Conservation (phyloP, 306 rosid species). For the Prunus mongolica region DNA sequence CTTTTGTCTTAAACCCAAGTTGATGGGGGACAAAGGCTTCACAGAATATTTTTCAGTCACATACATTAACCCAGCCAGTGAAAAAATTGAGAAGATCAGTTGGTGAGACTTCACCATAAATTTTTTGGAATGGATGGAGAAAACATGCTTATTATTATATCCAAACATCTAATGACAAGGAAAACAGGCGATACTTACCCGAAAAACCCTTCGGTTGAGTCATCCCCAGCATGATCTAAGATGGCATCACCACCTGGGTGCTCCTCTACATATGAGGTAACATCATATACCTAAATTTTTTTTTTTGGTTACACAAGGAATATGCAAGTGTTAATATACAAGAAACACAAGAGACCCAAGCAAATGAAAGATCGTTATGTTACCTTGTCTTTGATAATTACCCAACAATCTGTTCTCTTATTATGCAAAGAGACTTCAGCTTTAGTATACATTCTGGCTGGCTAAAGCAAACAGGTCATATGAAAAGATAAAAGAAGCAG, state of each 20-base stretch:
- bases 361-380: neutral
- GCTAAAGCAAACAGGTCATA: slow-evolving; percentile 32
- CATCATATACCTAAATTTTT: slow-evolving; percentile 67
- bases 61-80: neutral
- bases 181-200: slow-evolving; percentile 42
- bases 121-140: neutral
- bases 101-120: neutral
- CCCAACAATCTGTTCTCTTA: slow-evolving; percentile 88
- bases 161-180: slow-evolving; percentile 10
- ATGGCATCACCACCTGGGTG: slow-evolving; percentile 99
- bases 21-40: neutral
- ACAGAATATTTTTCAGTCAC: neutral
- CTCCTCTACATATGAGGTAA: slow-evolving; percentile 89
- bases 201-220: slow-evolving; percentile 79
- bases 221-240: slow-evolving; percentile 84
- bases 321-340: slow-evolving; percentile 1
- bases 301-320: neutral
- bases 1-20: neutral
- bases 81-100: neutral
- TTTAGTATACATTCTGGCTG: slow-evolving; percentile 53
- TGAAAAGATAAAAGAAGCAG: slow-evolving; percentile 2
- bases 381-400: slow-evolving; percentile 88
- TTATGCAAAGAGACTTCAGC: slow-evolving; percentile 66
- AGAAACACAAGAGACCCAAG: neutral
- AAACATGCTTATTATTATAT: neutral